Evolutionary conservation across 495 filamentous ascomycete genomes (phyloP).

Genomic region (Pyronema omphalodes): DNA sequence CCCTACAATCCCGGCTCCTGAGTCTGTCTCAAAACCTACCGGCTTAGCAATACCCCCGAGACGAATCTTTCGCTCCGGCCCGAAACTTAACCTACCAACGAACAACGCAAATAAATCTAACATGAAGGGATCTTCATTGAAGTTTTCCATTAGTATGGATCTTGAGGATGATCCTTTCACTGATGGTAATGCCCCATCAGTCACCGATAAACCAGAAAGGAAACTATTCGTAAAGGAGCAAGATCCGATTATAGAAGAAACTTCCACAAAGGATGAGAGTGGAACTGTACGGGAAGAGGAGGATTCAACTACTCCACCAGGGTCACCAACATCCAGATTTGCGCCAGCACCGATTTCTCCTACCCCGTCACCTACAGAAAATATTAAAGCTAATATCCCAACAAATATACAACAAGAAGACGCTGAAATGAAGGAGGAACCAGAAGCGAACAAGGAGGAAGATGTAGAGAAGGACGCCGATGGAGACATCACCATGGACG

Average conservation of each 20-base stretch:
- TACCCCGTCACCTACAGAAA: background rate
- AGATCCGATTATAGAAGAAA: background rate
- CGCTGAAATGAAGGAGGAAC: background rate
- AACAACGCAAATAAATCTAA: background rate
- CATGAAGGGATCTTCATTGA: background rate
- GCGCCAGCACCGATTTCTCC: background rate
- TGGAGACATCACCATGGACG: constrained; percentile 4
- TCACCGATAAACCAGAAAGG: background rate
- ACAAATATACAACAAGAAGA: too few species aligned
- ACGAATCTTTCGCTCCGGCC: too few species aligned
- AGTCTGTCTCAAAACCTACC: too few species aligned
- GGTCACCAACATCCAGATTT: too few species aligned
- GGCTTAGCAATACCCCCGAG: too few species aligned
- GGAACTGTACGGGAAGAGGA: background rate
- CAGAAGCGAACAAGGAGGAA: background rate
- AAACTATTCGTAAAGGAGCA: background rate
- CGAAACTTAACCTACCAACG: background rate
- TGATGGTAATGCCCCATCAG: background rate
- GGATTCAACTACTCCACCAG: background rate
- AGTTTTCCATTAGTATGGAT: constrained; percentile 3
- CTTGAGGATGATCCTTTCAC: background rate
- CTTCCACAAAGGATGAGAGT: background rate
- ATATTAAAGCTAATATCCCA: too few species aligned
- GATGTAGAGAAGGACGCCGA: background rate
- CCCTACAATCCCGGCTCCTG: too few species aligned